phyloP scores from a whole-genome alignment of 176 grass and related monocot species.

The Cocos nucifera region DNA sequence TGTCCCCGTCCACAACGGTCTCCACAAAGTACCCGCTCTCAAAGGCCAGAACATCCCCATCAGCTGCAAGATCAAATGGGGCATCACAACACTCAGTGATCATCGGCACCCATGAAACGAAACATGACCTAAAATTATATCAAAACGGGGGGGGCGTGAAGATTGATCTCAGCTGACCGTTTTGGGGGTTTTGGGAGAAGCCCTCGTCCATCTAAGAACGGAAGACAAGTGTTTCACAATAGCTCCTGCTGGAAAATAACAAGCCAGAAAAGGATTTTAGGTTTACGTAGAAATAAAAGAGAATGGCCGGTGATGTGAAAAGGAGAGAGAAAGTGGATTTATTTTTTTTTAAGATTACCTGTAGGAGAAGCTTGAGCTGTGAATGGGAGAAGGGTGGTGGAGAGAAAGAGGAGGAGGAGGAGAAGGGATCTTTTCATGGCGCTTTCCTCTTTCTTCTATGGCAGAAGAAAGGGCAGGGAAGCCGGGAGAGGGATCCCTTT shows the following conservation, averaged over 20 bases:
- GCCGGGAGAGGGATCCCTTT: no score
- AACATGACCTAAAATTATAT: conserved; percentile 3
- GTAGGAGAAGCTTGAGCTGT: conserved; percentile 25
- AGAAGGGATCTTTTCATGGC: conserved; percentile 18
- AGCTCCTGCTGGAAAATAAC: conserved; percentile 32
- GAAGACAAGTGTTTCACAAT: conserved; percentile 72
- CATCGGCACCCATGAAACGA: conserved; percentile 3
- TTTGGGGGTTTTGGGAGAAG: conserved; percentile 24
- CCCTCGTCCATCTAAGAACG: conserved; percentile 71
- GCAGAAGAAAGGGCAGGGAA: no score
- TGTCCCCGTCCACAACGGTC: conserved; percentile 87
- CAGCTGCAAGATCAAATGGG: conserved; percentile 22
- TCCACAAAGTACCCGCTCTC: conserved; percentile 93
- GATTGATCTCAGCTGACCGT: conserved; percentile 24
- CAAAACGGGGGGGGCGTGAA: not conserved
- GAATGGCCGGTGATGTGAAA: conserved; percentile 1
- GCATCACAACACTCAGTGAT: not conserved
- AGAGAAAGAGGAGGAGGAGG: conserved; percentile 17
- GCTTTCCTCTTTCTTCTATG: no score
- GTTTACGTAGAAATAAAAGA: not conserved
- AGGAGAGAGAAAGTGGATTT: not conserved
- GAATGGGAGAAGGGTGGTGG: conserved; percentile 18
- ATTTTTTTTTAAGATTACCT: conserved; percentile 15
- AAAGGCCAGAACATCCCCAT: conserved; percentile 65
- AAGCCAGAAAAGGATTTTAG: not conserved